Evolutionary conservation across 1,284 basidiomycete species (phyloP).

Genomic region (Ustilago sp.): DNA sequence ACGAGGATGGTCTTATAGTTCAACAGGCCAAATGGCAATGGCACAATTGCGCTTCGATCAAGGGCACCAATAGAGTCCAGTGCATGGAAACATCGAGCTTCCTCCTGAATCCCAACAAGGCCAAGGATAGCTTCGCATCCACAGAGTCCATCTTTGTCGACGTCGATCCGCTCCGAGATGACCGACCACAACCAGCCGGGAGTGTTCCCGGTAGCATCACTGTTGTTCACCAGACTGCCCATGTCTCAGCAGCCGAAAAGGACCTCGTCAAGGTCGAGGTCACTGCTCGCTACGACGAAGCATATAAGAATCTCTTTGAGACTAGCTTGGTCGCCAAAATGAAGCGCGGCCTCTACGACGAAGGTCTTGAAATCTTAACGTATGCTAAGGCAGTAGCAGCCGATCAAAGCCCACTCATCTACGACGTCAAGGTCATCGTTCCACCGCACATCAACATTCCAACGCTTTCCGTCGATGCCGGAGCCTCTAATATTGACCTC

Average conservation of each 20-base stretch:
- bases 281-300: constrained; percentile 54
- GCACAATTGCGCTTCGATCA: constrained; percentile 46
- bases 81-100: constrained; percentile 43
- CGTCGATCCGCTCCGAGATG: constrained; percentile 39
- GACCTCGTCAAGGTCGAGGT: constrained; percentile 56
- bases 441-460: constrained; percentile 50
- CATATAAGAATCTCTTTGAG: constrained; percentile 49
- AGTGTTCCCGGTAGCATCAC: constrained; percentile 45
- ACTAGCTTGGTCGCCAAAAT: constrained; percentile 56
- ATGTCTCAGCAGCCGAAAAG: constrained; percentile 28
- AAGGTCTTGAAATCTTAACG: constrained; percentile 56
- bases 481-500: constrained; percentile 48
- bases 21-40: constrained; percentile 51
- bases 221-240: constrained; percentile 33
- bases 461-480: constrained; percentile 42
- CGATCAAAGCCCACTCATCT: constrained; percentile 50
- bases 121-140: constrained; percentile 47
- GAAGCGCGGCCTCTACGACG: constrained; percentile 52
- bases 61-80: constrained; percentile 38
- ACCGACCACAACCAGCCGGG: constrained; percentile 38
- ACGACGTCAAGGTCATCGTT: constrained; percentile 55
- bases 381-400: constrained; percentile 46
- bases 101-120: constrained; percentile 45
- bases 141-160: constrained; percentile 57
- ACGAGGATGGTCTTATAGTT: constrained; percentile 56